Evolutionary conservation across 1,284 basidiomycete species (phyloP), one percentile per base, ranked within the genome.

Genomic region (Paramarasmius palmivorus): DNA sequence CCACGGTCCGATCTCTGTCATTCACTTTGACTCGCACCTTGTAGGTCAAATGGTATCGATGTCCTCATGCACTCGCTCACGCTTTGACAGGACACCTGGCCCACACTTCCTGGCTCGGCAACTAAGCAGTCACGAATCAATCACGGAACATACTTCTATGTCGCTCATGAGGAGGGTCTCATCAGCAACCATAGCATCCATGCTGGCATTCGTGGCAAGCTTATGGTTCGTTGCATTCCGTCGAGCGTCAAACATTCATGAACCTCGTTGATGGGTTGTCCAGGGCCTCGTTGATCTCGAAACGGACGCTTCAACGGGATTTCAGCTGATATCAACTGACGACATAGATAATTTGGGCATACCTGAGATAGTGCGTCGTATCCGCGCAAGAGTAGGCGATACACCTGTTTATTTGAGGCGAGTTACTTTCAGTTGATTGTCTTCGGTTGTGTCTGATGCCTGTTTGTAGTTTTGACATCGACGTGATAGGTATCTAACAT

Each of bases 21-120:
- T 92, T 47, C 90, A 92, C 66, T 91, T 92, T 58, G 90, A 92
- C 63, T 85, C 88, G 0, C 90, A 92, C 68, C 71, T 90, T 58
- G 76, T 77, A 46, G 23, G 64, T 23, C n/a, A 32, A 26, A 37
- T 8, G 36, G 42, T 22, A 32, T 9, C 14, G 32, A 12, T 48
- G 17, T 17, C 8, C 14, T 12, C 8, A 32, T n/a, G n/a, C n/a
- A 46, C 36, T n/a, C 45, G 46, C 53, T 37, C 49, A 40, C 10
- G 37, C n/a, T 12, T 32, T 25, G 45, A 32, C 41, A 75, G 75
- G 76, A 78, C 53, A 76, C 73, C n/a, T 77, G 90, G 88, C 62
- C 72, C 25, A 69, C 70, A 29, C 83, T 85, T 61, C 73, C 79
- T 12, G 83, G 83, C 26, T 68, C 74, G 50, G 65, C 67, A 12